A percentile compares a stretch with the other conserved stretches of the same genome.
Conservation (phyloP, 306 rosid genomes). For the Hippophae rhamnoides region DNA sequence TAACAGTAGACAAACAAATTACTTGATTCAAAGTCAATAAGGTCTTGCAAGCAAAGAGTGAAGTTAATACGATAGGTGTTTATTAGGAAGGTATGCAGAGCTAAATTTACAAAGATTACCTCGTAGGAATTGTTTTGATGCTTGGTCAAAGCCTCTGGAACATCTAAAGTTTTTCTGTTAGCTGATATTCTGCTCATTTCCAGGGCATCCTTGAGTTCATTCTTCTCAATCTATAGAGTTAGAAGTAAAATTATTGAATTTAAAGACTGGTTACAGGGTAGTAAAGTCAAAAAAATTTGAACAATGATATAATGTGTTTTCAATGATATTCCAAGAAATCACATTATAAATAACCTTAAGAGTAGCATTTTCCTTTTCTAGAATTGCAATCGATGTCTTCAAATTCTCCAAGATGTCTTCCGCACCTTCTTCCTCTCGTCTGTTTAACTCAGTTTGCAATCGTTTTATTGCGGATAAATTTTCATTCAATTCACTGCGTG, state of each 20-base stretch:
- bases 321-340: constrained; percentile 7
- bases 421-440: constrained; percentile 33
- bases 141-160: too few species aligned
- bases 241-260: constrained; percentile 16
- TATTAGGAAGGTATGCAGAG: not conserved
- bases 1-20: not conserved
- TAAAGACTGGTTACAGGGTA: too few species aligned
- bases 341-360: constrained; percentile 51
- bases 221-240: constrained; percentile 49
- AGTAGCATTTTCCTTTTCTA: constrained; percentile 61
- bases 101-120: too few species aligned
- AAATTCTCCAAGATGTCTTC: constrained; percentile 33
- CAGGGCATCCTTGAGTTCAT: constrained; percentile 58
- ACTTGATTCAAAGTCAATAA: too few species aligned
- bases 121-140: too few species aligned
- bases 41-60: not conserved
- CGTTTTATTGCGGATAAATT: constrained; percentile 45
- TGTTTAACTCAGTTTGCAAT: constrained; percentile 57
- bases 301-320: not conserved
- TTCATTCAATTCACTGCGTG: constrained; percentile 51
- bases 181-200: constrained; percentile 34
- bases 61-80: not conserved
- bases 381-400: constrained; percentile 42
- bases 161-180: constrained; percentile 27
- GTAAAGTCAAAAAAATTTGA: not conserved